Evolutionary conservation across 768 basidiomycete genomes (phyloP).

Genomic region (Lactifluus subvellereus): DNA sequence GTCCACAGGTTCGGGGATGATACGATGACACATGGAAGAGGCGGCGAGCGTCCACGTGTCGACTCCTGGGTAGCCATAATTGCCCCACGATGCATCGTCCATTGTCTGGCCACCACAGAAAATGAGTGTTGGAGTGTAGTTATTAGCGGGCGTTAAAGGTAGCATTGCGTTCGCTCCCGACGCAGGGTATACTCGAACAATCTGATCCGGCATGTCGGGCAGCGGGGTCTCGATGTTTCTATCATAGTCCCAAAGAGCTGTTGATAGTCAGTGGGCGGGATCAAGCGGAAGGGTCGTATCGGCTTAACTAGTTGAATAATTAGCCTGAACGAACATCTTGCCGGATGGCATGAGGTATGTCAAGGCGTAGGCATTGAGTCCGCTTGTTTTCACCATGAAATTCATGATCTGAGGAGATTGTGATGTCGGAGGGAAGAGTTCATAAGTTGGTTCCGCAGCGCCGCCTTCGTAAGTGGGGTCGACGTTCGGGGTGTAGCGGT

Average conservation of each 20-base stretch:
- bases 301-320: constrained; percentile 46
- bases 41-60: constrained; percentile 70
- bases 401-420: constrained; percentile 45
- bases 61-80: constrained; percentile 64
- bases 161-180: constrained; percentile 87
- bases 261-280: constrained; percentile 14
- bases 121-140: constrained; percentile 76
- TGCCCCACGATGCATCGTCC: constrained; percentile 63
- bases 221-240: constrained; percentile 34
- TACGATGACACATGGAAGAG: constrained; percentile 67
- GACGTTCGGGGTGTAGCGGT: constrained; percentile 63
- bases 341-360: constrained; percentile 70
- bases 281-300: neutral
- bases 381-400: constrained; percentile 66
- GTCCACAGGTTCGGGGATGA: constrained; percentile 78
- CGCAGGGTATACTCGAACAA: constrained; percentile 83
- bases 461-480: constrained; percentile 60
- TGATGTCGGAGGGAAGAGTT: constrained; percentile 68
- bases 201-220: constrained; percentile 55
- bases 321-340: constrained; percentile 52
- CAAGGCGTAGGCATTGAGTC: constrained; percentile 72
- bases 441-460: constrained; percentile 74
- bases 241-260: constrained; percentile 48
- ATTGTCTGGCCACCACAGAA: constrained; percentile 90
- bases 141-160: constrained; percentile 83